Conservation (phyloP, 257 asterid genomes). For the Misopates orontium region DNA sequence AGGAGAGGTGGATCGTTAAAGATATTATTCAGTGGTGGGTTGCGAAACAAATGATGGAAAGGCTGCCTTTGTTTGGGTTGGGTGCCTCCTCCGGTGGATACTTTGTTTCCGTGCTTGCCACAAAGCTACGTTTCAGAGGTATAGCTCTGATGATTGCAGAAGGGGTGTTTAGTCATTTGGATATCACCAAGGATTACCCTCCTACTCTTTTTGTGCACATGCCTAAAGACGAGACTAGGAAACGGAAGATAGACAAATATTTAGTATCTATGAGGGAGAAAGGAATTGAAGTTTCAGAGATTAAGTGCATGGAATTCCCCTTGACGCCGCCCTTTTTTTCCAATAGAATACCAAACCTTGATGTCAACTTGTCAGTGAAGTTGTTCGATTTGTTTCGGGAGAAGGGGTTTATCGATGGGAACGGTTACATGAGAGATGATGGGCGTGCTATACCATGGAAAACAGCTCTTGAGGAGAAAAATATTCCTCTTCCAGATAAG, state of each 20-base stretch:
- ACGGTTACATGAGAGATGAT: slow-evolving; percentile 83
- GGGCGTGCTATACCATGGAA: slow-evolving; percentile 83
- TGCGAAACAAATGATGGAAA: slow-evolving; percentile 48
- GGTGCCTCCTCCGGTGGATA: slow-evolving; percentile 98
- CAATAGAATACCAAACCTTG: slow-evolving; percentile 67
- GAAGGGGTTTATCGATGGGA: slow-evolving; percentile 64
- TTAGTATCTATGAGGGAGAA: slow-evolving; percentile 51
- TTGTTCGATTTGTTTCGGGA: slow-evolving; percentile 56
- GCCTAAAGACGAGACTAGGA: slow-evolving; percentile 89
- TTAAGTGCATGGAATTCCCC: slow-evolving; percentile 77
- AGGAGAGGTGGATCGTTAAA: slow-evolving; percentile 55
- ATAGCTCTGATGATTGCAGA: slow-evolving; percentile 82
- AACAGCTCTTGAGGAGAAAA: slow-evolving; percentile 55
- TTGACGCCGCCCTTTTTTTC: slow-evolving; percentile 60
- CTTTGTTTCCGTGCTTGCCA: slow-evolving; percentile 81
- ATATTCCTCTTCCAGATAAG: slow-evolving; percentile 51
- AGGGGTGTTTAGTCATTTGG: slow-evolving; percentile 69
- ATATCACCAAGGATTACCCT: slow-evolving; percentile 55
- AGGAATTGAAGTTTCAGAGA: slow-evolving; percentile 67
- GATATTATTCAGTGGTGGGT: slow-evolving; percentile 70
- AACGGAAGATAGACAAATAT: slow-evolving; percentile 55
- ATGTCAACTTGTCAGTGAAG: slow-evolving; percentile 41
- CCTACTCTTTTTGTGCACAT: slow-evolving; percentile 90
- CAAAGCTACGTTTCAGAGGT: slow-evolving; percentile 47
- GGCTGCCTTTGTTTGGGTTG: slow-evolving; percentile 73